A percentile compares a stretch with the other conserved stretches of the same genome.
Evolutionary conservation across 306 rosid genomes (phyloP).

Genomic region (Hippophae rhamnoides): DNA sequence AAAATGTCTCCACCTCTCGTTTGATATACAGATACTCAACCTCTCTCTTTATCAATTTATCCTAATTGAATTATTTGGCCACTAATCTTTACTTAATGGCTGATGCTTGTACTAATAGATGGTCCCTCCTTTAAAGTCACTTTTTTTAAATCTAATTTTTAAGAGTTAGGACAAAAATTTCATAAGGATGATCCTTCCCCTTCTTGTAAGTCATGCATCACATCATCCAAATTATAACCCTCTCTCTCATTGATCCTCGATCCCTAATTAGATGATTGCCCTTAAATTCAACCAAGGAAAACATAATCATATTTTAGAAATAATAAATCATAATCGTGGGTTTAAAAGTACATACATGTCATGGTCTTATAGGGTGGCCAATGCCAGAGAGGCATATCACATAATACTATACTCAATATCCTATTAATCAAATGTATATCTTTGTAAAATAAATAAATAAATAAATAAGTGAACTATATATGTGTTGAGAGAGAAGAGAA

Average conservation of each 20-base stretch:
- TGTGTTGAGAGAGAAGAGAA: no score
- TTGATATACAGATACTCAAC: conserved; percentile 26
- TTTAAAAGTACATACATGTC: conserved; percentile 9
- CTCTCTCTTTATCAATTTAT: conserved; percentile 27
- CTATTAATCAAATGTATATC: no score
- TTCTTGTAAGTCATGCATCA: conserved; percentile 9
- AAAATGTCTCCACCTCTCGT: conserved; percentile 37
- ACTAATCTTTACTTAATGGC: conserved; percentile 68
- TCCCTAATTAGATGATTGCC: background rate
- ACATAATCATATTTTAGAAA: conserved; percentile 8
- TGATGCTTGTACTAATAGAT: conserved; percentile 58
- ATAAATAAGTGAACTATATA: no score
- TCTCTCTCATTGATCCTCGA: background rate
- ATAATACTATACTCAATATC: no score
- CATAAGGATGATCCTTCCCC: conserved; percentile 12
- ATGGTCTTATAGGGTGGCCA: no score
- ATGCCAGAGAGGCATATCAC: no score
- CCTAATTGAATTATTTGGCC: conserved; percentile 50
- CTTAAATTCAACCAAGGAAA: conserved; percentile 1
- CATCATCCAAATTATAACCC: conserved; percentile 9
- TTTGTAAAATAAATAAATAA: no score
- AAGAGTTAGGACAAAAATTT: conserved; percentile 9
- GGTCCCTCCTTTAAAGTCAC: conserved; percentile 70
- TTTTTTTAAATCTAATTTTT: background rate
- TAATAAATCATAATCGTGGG: conserved; percentile 5